Evolutionary conservation across 108 stramenopile species (phyloP).

Genomic region (Skeletonema menzelii): DNA sequence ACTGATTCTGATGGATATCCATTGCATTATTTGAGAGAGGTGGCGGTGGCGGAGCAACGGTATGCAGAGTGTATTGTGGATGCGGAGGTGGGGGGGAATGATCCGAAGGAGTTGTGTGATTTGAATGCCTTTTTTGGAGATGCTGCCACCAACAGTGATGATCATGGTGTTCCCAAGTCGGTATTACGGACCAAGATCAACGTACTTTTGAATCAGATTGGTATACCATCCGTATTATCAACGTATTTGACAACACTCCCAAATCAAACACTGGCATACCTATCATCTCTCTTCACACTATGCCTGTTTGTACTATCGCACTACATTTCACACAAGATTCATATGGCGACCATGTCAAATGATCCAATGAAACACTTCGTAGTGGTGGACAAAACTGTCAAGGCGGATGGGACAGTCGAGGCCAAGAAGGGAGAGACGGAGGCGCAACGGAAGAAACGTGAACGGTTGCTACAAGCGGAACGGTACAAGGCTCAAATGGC

Average conservation of each 20-base stretch:
- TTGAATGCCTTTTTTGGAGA: slow-evolving; percentile 21
- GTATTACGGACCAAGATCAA: slow-evolving; percentile 15
- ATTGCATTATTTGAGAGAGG: not conserved
- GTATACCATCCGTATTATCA: slow-evolving; percentile 8
- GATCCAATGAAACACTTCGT: slow-evolving; percentile 45
- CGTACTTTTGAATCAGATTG: slow-evolving; percentile 8
- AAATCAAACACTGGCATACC: slow-evolving; percentile 32
- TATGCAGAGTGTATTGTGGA: slow-evolving; percentile 30
- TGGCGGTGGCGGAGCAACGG: slow-evolving; percentile 31
- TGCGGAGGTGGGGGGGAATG: slow-evolving; percentile 17
- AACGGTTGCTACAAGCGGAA: slow-evolving; percentile 40
- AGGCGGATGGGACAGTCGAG: slow-evolving; percentile 39
- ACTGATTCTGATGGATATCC: slow-evolving; percentile 36
- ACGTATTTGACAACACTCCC: slow-evolving; percentile 30
- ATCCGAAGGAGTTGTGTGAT: slow-evolving; percentile 25
- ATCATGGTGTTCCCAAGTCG: not conserved
- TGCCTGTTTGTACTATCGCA: slow-evolving; percentile 28
- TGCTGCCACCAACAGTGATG: not conserved
- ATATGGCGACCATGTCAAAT: slow-evolving; percentile 11
- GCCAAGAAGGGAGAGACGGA: slow-evolving; percentile 44
- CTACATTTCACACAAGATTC: slow-evolving; percentile 28
- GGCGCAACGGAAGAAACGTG: slow-evolving; percentile 37
- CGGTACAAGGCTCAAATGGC: slow-evolving; percentile 49
- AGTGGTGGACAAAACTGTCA: slow-evolving; percentile 17
- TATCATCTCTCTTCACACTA: slow-evolving; percentile 36